Evolutionary conservation across 768 basidiomycete genomes (phyloP).

Genomic region (Lenzites betulinus): DNA sequence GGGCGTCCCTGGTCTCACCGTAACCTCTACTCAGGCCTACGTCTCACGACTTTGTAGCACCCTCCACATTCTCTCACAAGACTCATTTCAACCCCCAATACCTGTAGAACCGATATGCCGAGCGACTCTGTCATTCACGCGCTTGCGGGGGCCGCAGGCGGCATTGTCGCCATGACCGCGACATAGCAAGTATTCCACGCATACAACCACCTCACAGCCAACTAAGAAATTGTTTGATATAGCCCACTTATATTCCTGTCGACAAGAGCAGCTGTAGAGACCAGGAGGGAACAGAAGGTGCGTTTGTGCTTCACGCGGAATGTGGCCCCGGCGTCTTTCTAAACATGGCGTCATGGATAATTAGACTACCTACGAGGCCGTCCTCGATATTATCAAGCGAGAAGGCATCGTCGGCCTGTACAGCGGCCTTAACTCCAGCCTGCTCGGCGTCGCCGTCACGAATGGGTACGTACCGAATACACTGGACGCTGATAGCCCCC

Average conservation of each 20-base stretch:
- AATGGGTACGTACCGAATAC: constrained; percentile 63
- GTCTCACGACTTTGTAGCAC: not conserved
- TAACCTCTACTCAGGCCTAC: not conserved
- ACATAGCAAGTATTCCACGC: constrained; percentile 63
- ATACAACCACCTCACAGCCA: not conserved
- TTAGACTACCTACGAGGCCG: constrained; percentile 65
- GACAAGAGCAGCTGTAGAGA: constrained; percentile 90
- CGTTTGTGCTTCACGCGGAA: constrained; percentile 7
- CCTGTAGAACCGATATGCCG: constrained; percentile 25
- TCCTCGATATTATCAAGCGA: constrained; percentile 75
- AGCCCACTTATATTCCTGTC: constrained; percentile 93
- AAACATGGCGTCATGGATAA: constrained; percentile 6
- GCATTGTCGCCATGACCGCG: constrained; percentile 87
- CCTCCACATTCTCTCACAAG: not conserved
- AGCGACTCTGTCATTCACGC: constrained; percentile 84
- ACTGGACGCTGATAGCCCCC: constrained; percentile 43
- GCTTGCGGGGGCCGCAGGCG: constrained; percentile 86
- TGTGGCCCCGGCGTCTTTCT: not conserved
- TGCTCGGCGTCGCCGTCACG: constrained; percentile 90
- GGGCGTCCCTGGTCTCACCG: constrained; percentile 1
- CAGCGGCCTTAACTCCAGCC: constrained; percentile 79
- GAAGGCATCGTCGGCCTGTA: constrained; percentile 89
- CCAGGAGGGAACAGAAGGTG: constrained; percentile 77
- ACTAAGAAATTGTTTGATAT: not conserved
- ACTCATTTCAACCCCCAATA: not conserved